Percentiles rank a stretch among this genome's conserved stretches.
These are phyloP conservation scores for Serendipita indica DNA, from an alignment of 768 basidiomycete genomes.

Conservation along the genomic window DNA sequence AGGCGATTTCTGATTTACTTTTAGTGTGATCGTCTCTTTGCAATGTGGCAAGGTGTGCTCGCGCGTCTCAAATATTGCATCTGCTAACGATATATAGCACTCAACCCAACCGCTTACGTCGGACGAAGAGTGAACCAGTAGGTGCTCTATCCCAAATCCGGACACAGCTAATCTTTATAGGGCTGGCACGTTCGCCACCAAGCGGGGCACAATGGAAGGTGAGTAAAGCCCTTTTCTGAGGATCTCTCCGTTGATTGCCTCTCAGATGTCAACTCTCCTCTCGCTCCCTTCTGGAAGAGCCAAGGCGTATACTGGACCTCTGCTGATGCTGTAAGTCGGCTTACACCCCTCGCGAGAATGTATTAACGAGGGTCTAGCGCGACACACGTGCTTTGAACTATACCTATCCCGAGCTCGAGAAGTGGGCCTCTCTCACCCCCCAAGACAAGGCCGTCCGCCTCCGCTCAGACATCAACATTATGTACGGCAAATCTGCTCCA, in stretches of 20 bases:
- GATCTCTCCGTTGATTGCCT: neutral
- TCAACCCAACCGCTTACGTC: constrained; percentile 32
- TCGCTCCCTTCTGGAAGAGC: constrained; percentile 35
- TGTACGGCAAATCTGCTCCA: neutral
- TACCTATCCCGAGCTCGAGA: constrained; percentile 30
- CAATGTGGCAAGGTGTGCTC: constrained; percentile 29
- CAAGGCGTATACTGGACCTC: constrained; percentile 29
- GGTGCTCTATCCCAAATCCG: constrained; percentile 5
- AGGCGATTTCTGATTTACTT: neutral
- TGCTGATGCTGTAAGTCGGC: constrained; percentile 14
- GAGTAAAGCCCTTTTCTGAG: constrained; percentile 7
- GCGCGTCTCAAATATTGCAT: neutral
- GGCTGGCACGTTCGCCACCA: constrained; percentile 23
- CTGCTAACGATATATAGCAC: constrained; percentile 18
- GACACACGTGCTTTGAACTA: constrained; percentile 28
- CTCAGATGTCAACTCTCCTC: constrained; percentile 11
- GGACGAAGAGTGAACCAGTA: constrained; percentile 13
- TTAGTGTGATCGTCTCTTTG: constrained; percentile 39
- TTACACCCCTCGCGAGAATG: neutral
- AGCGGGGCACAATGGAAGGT: constrained; percentile 19
- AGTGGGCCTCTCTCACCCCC: constrained; percentile 5
- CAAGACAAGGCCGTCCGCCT: neutral
- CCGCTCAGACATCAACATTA: neutral
- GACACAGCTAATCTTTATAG: constrained; percentile 17
- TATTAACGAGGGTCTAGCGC: neutral